Base-by-base conservation (phyloP, 2,329 filamentous ascomycete genomes). In the Colletotrichum karsti region DNA sequence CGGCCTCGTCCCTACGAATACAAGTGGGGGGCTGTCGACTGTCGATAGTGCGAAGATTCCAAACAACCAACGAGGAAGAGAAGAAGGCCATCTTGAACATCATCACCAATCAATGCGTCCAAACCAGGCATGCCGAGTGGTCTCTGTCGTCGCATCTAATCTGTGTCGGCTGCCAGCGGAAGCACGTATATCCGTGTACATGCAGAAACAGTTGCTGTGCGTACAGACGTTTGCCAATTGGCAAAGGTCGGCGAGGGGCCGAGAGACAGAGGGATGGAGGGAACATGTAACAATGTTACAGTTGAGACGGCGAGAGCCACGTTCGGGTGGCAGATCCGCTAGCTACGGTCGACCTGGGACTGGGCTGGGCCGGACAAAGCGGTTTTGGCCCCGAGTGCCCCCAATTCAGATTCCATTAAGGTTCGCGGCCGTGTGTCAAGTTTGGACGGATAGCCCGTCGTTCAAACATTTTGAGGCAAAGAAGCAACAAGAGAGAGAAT, bases 271-370 rank as follows among this genome's bases (percentile, higher is more conserved):
- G 44, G 35, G 60, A 59, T 56, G 37, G 46, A 64, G 46, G 51
- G 53, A 68, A 26, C 60, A 41, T 59, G 60, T 35, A 59, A 59
- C 65, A 39, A 64, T 65, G 53, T 48, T 65, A 48, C 65, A 59
- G 46, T 68, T 68, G 65, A 68, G 65, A 68, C 65, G 60, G 60
- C 65, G 64, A 64, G 46, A 41, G 46, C 65, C 60, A 67, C 65
- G 65, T 68, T 68, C 65, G 65, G 65, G 65, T 68, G 65, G 65
- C 65, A 68, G 65, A 68, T 68, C 60, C 60, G 39, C 65, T 64
- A 68, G 54, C 53, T 59, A 28, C 46, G 65, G 46, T 68, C 54
- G 54, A 68, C 44, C 65, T 59, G 53, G 60, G 65, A 64, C 61
- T 58, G 54, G 56, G 61, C 53, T 54, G 39, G 44, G 39, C 46